A percentile compares a stretch with the other conserved stretches of the same genome.
Evolutionary conservation across 2,329 filamentous ascomycete species (phyloP).

Genomic region (Sporothrix humicola): DNA sequence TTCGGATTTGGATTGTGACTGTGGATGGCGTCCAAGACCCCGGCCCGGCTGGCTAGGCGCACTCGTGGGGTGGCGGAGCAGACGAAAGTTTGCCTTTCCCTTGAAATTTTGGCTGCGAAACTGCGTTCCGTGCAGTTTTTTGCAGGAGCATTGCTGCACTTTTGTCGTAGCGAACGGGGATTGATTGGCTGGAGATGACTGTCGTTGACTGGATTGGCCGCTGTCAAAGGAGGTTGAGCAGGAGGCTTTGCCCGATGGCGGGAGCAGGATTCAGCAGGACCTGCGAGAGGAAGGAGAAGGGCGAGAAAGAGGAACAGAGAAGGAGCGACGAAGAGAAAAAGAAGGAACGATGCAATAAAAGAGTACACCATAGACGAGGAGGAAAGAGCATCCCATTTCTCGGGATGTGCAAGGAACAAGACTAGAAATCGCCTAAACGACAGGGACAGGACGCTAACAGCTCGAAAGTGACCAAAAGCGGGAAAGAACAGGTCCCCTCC

Average conservation of each 20-base stretch:
- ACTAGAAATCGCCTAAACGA: neutral
- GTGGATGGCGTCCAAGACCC: neutral
- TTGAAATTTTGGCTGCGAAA: too few species aligned
- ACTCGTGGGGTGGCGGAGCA: constrained; percentile 28
- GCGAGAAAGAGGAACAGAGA: neutral
- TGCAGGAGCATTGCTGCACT: neutral
- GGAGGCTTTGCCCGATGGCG: constrained; percentile 18
- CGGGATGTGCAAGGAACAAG: constrained; percentile 8
- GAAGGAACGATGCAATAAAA: neutral
- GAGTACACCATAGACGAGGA: neutral
- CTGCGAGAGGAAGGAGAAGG: neutral
- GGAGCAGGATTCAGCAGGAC: constrained; percentile 5
- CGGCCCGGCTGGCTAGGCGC: constrained; percentile 6
- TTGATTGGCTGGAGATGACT: neutral
- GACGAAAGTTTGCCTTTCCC: constrained; percentile 13
- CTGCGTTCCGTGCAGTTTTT: neutral
- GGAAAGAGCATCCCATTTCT: too few species aligned
- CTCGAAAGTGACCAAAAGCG: neutral
- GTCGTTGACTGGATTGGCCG: too few species aligned
- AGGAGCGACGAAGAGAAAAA: too few species aligned
- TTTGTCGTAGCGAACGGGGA: neutral
- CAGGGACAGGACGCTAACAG: neutral
- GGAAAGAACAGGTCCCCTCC: constrained; percentile 1
- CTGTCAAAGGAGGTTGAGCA: neutral
- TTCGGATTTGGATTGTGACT: neutral